Evolutionary conservation across 805 yeast species (phyloP).

Genomic region (Sugiyamaella qingdaonensis): DNA sequence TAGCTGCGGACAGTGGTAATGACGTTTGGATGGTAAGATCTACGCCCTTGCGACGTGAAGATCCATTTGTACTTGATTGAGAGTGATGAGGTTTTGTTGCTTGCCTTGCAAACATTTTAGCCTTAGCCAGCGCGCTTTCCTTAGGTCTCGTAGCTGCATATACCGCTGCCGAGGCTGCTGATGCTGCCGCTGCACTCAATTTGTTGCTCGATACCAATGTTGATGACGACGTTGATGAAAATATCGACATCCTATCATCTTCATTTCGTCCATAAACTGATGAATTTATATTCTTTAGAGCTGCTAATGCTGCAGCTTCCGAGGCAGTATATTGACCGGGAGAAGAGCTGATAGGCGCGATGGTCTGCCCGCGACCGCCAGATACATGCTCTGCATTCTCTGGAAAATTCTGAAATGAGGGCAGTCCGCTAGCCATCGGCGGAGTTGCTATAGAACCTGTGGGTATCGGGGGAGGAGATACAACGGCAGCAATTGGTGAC

Average conservation of each 20-base stretch:
- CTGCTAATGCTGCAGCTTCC: conserved; percentile 28
- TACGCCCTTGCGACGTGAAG: conserved; percentile 11
- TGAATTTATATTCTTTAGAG: conserved; percentile 13
- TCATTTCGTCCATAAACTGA: background rate
- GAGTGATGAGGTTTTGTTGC: conserved; percentile 24
- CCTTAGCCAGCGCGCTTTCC: conserved; percentile 27
- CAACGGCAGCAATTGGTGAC: background rate
- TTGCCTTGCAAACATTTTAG: conserved; percentile 34
- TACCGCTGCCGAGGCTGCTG: conserved; percentile 29
- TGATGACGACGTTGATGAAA: background rate
- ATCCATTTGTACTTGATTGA: conserved; percentile 8
- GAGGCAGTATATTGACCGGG: conserved; percentile 18
- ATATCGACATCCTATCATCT: background rate
- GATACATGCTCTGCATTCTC: background rate
- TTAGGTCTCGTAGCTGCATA: conserved; percentile 24
- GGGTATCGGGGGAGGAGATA: background rate
- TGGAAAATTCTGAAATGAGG: conserved; percentile 4
- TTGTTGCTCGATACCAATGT: conserved; percentile 9
- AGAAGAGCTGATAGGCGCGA: background rate
- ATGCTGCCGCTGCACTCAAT: conserved; percentile 27
- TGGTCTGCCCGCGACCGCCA: background rate
- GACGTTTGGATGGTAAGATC: conserved; percentile 28
- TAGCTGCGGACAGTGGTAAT: conserved; percentile 22
- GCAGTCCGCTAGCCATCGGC: conserved; percentile 1
- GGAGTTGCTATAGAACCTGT: background rate